Base-by-base conservation (phyloP, 2,329 filamentous ascomycete species). In the Aspergillus sp. region DNA sequence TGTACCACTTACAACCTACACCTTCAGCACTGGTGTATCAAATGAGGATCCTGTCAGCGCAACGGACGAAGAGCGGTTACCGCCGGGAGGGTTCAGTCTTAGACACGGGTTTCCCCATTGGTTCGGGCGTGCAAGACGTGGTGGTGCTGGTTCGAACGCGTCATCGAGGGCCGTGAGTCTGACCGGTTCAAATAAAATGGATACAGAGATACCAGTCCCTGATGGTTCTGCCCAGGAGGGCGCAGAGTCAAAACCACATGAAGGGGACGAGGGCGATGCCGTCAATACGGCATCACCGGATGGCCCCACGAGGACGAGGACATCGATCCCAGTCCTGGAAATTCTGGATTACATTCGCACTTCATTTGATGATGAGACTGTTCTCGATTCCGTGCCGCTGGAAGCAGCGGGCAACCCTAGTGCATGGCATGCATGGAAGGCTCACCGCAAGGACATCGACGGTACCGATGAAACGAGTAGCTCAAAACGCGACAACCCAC, bases 341-440 rank as follows among this genome's bases (percentile, higher is more conserved):
- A 80, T 97, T 8, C 74, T 98, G 57, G 80, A 87, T 61, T 98
- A 98, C 72, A 86, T 98, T 34, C 85, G 89, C 59, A 89, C 87
- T 62, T 83, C 91, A 0, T 97, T 99, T 71, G 89, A 90, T 63
- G 85, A 92, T 57, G 89, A 89, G 60, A 76, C 79, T 0, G 83
- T 96, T 7, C 79, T 98, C 3, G 92, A 98, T 73, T 84, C 84
- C 0, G 80, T 98, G 18, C 88, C 91, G 2, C 77, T 96, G 1
- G 86, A 91, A 62, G 90, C 90, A 17, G 91, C 93, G 0, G 93
- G 91, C 1, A 96, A 98, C 66, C 87, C 90, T 3, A 91, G 92
- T 6, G 95, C 93, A 20, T 98, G 92, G 89, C 90, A 96, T 76
- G 93, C 93, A 4, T 98, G 93, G 93, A 84, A 86, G 66, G 85